Base-by-base conservation (phyloP, 495 filamentous ascomycete species). In the Penicillium verhagenii region DNA sequence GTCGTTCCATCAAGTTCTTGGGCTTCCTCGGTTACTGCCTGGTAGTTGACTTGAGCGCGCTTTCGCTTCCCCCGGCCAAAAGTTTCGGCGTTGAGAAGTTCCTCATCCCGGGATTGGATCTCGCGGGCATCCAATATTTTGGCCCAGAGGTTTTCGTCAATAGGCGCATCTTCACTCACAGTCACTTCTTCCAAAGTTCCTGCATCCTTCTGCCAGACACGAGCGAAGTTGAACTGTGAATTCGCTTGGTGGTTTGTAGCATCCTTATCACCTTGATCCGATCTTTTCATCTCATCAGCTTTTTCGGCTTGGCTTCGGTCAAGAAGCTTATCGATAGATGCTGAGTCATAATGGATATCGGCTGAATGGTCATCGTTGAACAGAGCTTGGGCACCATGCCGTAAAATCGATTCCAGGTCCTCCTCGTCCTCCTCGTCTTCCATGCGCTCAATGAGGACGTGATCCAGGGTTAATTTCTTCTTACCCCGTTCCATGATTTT, bases 401-500 rank as follows among this genome's bases (percentile, higher is more conserved):
- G 86, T 19, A 99, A 79, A 48, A 97, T 91, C 0, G 90, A 91
- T 57, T 96, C 91, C 6, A 97, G 62, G 68, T 97, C 91, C 29
- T 86, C 80, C 23, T 82, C 82, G 19, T 91, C 84, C 45, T 92
- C 88, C 25, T 92, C 86, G 1, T 82, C 81, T 46, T 88, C 89
- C 81, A 97, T 90, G 31, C 82, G 86, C 62, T 97, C 90, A 53
- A 97, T 96, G 6, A 99, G 83, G 2, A 93, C 84, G 65, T 97
- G 92, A 53, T 97, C 94, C 0, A 99, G 80, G 0, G 88, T 89
- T 77, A 97, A 86, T 74, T 99, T 99, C 72, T 90, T 95, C 56
- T 92, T 89, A 6, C 94, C 94, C 55, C 96, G 94, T 69, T 97
- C 89, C 72, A 97, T 82, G 48, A 99, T 97, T 63, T 93, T 94